Base-by-base conservation (phyloP, 2,329 filamentous ascomycete genomes). In the Hypoxylon sp. region DNA sequence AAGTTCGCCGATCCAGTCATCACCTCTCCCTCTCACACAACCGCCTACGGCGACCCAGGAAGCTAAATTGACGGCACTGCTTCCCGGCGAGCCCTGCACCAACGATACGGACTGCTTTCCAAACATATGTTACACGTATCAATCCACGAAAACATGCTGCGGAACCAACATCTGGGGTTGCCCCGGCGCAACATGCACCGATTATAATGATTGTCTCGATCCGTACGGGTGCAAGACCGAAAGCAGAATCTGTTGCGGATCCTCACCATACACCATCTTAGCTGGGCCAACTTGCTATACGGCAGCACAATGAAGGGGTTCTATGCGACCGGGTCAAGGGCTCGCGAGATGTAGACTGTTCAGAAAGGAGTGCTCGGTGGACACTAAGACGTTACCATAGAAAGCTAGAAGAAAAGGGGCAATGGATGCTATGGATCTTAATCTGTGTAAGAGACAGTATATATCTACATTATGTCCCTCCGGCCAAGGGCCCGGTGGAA, bases 41-140 rank as follows among this genome's bases (percentile, higher is more conserved):
- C n/a, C 47, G 8, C 47, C 47, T 29, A 29, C 47, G 11, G 6
- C 3, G n/a, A 50, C 24, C 47, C n/a, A n/a, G 24, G 7, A 15
- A 5, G n/a, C 15, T 27, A 13, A 15, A 31, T n/a, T n/a, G 13
- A 31, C 13, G 15, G 29, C 3, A 8, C 11, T 50, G n/a, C n/a
- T 27, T 29, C 8, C 47, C 15, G 47, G 47, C 5, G 21, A 50
- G 29, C 7, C 47, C 13, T 50, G 47, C 27, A 29, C 11, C 13
- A 50, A 8, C 13, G 21, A 50, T 24, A 7, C 15, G 10, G 47
- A 50, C 8, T 50, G 47, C 15, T 24, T 13, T 7, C 47, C 47
- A 5, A 50, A 50, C 15, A 5, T 29, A 13, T 50, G 47, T 31
- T 50, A 50, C 47, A 31, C 47, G 21, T 11, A 50, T 50, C 15